Percentiles rank a stretch among this genome's conserved stretches.
Evolutionary conservation across 495 filamentous ascomycete genomes (phyloP).

Genomic region (Chaetomium cochliodes): DNA sequence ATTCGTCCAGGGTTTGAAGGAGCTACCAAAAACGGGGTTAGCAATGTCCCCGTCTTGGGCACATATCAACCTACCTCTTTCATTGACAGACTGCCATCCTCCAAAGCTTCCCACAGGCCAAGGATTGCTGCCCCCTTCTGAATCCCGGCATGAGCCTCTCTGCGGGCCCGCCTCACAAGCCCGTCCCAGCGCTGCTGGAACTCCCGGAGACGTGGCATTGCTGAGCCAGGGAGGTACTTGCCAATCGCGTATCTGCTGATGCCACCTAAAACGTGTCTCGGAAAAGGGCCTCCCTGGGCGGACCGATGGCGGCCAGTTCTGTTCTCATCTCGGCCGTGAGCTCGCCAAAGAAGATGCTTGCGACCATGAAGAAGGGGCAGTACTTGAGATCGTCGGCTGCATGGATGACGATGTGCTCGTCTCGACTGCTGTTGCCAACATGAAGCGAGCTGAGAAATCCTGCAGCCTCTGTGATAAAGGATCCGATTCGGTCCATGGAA

Average conservation of each 20-base stretch:
- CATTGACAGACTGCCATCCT: constrained; percentile 2
- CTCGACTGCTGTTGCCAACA: too few species aligned
- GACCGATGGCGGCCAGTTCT: constrained; percentile 24
- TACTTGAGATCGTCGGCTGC: constrained; percentile 39
- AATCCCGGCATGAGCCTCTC: background rate
- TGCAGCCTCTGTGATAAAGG: too few species aligned
- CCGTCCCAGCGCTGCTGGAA: constrained; percentile 30
- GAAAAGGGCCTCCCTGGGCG: constrained; percentile 35
- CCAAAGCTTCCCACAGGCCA: constrained; percentile 27
- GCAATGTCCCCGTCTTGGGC: too few species aligned
- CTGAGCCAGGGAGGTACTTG: constrained; percentile 28
- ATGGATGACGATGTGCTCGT: background rate
- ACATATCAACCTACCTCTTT: constrained; percentile 10
- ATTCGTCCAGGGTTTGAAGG: constrained; percentile 46
- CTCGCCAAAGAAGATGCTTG: constrained; percentile 38
- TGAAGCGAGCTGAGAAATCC: too few species aligned
- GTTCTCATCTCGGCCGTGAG: constrained; percentile 22
- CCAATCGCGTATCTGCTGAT: constrained; percentile 26
- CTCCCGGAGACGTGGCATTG: constrained; percentile 21
- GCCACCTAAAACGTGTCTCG: constrained; percentile 34
- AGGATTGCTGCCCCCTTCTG: constrained; percentile 21
- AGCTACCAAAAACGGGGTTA: constrained; percentile 21
- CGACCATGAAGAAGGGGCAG: constrained; percentile 40
- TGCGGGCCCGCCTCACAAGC: constrained; percentile 22
- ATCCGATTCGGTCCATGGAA: too few species aligned